Percentiles rank a stretch among this genome's conserved stretches.
phyloP scores from a whole-genome alignment of 768 basidiomycete species.

The Termitomyces sp. region DNA sequence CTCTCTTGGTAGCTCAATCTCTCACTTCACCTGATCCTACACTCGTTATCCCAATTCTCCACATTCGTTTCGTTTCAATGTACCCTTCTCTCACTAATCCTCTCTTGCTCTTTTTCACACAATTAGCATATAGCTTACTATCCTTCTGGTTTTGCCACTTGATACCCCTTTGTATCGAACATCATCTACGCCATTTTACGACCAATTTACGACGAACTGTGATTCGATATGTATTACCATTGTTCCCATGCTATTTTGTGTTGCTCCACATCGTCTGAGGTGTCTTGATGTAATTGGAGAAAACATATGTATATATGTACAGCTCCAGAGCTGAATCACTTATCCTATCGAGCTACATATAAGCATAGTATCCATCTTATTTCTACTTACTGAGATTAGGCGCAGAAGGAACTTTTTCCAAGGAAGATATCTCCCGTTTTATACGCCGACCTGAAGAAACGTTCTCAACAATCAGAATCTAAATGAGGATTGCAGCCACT shows the following conservation, averaged over 20 bases:
- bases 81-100: slow-evolving; percentile 1
- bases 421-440: slow-evolving; percentile 8
- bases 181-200: slow-evolving; percentile 12
- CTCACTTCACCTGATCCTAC: slow-evolving; percentile 6
- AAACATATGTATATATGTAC: not conserved
- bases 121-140: slow-evolving; percentile 5
- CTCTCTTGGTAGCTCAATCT: slow-evolving; percentile 3
- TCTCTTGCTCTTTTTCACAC: not conserved
- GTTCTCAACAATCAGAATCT: not conserved
- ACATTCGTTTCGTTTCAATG: slow-evolving; percentile 8
- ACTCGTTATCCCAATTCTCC: slow-evolving; percentile 19
- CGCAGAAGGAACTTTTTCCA: not conserved
- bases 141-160: not conserved
- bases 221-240: slow-evolving; percentile 15
- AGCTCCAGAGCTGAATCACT: too few relatives aligned
- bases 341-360: slow-evolving; percentile 9
- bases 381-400: not conserved
- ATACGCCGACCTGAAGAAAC: slow-evolving; percentile 12
- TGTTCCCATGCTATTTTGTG: not conserved
- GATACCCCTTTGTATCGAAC: slow-evolving; percentile 11
- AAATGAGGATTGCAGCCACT: not conserved
- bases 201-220: slow-evolving; percentile 7
- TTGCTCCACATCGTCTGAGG: not conserved
- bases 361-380: slow-evolving; percentile 30
- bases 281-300: not conserved